Conservation (phyloP, 2,329 filamentous ascomycete genomes). For the Colletotrichum camelliae region DNA sequence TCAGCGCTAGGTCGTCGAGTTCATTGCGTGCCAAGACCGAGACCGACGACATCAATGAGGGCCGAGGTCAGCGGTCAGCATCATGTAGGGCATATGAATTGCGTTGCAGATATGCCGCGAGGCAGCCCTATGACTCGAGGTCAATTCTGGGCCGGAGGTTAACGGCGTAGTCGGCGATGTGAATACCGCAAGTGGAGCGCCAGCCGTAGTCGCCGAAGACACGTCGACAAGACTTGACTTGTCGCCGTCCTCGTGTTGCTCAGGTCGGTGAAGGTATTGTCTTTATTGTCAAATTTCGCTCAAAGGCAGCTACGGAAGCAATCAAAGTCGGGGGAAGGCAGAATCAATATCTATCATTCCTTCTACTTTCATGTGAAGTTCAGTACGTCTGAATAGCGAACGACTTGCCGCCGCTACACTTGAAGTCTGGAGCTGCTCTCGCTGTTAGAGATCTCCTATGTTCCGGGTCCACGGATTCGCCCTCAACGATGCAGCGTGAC, state of each 20-base stretch:
- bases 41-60: background rate
- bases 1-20: background rate
- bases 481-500: too few relatives aligned
- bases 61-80: background rate
- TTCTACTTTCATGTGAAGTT: background rate
- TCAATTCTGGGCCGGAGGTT: rapidly evolving
- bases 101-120: background rate
- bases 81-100: background rate
- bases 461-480: too few relatives aligned
- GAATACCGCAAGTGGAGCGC: background rate
- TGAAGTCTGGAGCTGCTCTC: rapidly evolving
- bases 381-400: background rate
- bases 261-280: background rate
- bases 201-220: background rate
- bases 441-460: background rate
- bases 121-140: background rate
- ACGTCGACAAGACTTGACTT: background rate
- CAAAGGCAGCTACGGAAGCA: background rate
- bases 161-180: background rate
- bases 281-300: background rate
- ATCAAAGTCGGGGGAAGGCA: background rate
- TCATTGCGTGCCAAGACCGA: background rate
- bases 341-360: too few relatives aligned
- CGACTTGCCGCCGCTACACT: background rate
- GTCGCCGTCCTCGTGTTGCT: background rate